Percentiles rank a stretch among this genome's conserved stretches.
phyloP scores from a whole-genome alignment of 768 basidiomycete genomes.

The Boletus reticulatus region DNA sequence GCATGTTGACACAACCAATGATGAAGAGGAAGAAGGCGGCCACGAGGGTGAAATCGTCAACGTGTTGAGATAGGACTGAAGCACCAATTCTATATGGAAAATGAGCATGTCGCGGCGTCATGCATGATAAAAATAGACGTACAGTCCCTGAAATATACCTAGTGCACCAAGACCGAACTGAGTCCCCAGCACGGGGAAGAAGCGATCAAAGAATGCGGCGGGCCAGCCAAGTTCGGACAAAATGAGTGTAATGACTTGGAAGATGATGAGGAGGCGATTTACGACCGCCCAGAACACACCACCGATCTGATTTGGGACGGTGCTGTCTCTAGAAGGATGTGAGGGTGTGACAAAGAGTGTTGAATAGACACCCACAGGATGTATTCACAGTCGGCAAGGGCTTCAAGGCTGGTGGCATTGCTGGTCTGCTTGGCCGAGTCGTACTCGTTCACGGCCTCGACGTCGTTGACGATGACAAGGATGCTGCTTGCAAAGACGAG shows the following conservation, averaged over 20 bases:
- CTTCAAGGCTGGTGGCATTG: constrained; percentile 27
- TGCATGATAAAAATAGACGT: constrained; percentile 27
- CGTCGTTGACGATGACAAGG: constrained; percentile 67
- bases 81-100: constrained; percentile 54
- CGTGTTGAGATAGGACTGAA: constrained; percentile 71
- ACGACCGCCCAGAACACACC: constrained; percentile 91
- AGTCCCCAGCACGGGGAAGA: constrained; percentile 83
- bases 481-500: constrained; percentile 82
- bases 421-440: constrained; percentile 39
- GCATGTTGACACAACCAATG: constrained; percentile 84
- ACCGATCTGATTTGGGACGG: constrained; percentile 88
- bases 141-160: constrained; percentile 87
- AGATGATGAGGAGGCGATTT: constrained; percentile 83
- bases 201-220: constrained; percentile 71
- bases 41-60: constrained; percentile 86
- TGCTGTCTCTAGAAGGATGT: constrained; percentile 53
- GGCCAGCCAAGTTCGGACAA: constrained; percentile 86
- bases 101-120: constrained; percentile 5
- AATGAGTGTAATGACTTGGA: constrained; percentile 77
- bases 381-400: constrained; percentile 65
- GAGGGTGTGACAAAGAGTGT: constrained; percentile 1
- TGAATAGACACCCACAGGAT: constrained; percentile 53
- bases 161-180: constrained; percentile 84
- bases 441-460: constrained; percentile 72
- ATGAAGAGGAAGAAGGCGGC: constrained; percentile 91